Conservation (phyloP, 225 moss, liverwort and hornwort species). For the Marchantia paleacea region DNA sequence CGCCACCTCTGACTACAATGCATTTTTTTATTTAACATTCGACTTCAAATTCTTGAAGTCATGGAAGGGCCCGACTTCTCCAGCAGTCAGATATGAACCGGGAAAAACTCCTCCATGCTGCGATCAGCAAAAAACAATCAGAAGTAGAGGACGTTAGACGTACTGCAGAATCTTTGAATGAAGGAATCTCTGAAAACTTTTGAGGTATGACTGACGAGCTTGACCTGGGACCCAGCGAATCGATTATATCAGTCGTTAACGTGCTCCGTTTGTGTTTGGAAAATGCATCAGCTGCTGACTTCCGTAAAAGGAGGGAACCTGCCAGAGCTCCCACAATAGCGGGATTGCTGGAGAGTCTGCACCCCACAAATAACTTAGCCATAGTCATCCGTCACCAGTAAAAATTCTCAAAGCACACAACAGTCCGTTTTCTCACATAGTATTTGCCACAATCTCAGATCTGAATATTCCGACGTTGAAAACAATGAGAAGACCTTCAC, state of each 20-base stretch:
- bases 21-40: background rate
- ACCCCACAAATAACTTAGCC: background rate
- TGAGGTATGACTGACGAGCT: background rate
- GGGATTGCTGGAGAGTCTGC: slow-evolving; percentile 74
- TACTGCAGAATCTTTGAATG: background rate
- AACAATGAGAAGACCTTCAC: slow-evolving; percentile 3
- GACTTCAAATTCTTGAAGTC: slow-evolving; percentile 3
- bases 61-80: background rate
- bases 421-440: too few relatives aligned
- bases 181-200: background rate
- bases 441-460: too few relatives aligned
- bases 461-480: too few relatives aligned
- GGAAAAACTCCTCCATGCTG: slow-evolving; percentile 48
- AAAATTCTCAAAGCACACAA: background rate
- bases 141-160: too few relatives aligned
- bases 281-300: slow-evolving; percentile 80
- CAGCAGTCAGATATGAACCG: slow-evolving; percentile 28
- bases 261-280: slow-evolving; percentile 77
- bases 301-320: slow-evolving; percentile 72
- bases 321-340: slow-evolving; percentile 75
- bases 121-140: slow-evolving; percentile 1
- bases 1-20: background rate
- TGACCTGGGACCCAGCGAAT: slow-evolving; percentile 74
- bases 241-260: slow-evolving; percentile 79
- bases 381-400: background rate